phyloP scores from a whole-genome alignment of 2,329 filamentous ascomycete species.

The Cladophialophora immunda region DNA sequence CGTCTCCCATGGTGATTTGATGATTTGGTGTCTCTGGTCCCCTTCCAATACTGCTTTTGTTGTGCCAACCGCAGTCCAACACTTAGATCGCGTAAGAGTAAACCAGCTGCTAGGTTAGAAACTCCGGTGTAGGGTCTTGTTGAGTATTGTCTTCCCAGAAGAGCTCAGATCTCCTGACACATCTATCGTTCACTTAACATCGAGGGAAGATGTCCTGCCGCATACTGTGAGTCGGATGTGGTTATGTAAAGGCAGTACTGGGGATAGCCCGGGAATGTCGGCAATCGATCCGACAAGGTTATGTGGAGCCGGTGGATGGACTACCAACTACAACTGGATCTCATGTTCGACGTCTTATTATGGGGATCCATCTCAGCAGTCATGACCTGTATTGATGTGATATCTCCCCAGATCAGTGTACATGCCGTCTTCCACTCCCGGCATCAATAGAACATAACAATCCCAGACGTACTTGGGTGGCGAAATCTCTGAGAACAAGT shows the following conservation, averaged over 20 bases:
- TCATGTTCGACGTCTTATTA: too few species aligned
- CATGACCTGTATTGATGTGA: too few species aligned
- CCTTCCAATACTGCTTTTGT: neutral
- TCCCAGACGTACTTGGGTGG: too few species aligned
- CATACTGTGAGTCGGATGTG: neutral
- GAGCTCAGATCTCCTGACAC: neutral
- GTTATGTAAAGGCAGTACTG: conserved; percentile 1
- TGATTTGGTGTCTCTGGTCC: neutral
- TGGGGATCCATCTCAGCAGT: too few species aligned
- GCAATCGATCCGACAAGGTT: conserved; percentile 1
- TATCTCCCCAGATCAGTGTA: too few species aligned
- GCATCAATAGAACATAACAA: too few species aligned
- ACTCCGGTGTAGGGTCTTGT: neutral
- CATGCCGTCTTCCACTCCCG: too few species aligned
- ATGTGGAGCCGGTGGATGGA: neutral
- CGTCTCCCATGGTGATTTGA: neutral
- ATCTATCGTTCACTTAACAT: neutral
- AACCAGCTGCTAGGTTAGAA: neutral
- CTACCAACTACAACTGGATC: neutral
- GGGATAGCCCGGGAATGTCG: conserved; percentile 9
- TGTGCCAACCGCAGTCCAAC: neutral
- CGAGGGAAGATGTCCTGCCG: neutral
- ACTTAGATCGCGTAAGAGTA: neutral
- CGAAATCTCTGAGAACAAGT: too few species aligned
- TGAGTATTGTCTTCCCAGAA: neutral